A percentile compares a stretch with the other conserved stretches of the same genome.
These are phyloP conservation scores for Lecanicillium sp. DNA, from an alignment of 2,329 filamentous ascomycete genomes.

Conservation along the genomic window DNA sequence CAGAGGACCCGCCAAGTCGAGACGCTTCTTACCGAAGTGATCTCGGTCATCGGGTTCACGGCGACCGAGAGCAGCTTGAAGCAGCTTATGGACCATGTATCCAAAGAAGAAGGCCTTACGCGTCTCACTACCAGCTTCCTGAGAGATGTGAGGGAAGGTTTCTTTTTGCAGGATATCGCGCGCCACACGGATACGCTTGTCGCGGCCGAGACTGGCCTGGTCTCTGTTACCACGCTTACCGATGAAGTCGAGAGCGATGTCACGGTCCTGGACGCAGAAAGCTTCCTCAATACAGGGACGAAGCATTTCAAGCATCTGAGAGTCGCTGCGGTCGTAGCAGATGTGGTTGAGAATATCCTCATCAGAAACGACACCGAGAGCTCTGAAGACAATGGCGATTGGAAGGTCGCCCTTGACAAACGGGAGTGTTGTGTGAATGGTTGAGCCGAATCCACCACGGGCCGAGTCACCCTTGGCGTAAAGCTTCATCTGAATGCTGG, in stretches of 20 bases:
- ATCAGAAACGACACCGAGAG: slow-evolving; percentile 90
- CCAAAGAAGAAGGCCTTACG: slow-evolving; percentile 96
- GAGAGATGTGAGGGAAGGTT: slow-evolving; percentile 91
- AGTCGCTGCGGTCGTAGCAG: slow-evolving; percentile 91
- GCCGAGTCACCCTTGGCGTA: slow-evolving; percentile 81
- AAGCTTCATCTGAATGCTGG: slow-evolving; percentile 84
- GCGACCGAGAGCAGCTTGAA: slow-evolving; percentile 88
- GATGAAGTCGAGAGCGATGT: slow-evolving; percentile 91
- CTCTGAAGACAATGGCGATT: slow-evolving; percentile 91
- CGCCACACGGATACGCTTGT: slow-evolving; percentile 87
- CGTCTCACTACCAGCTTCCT: slow-evolving; percentile 89
- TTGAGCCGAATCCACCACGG: slow-evolving; percentile 70
- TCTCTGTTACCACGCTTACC: slow-evolving; percentile 75
- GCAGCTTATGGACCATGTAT: slow-evolving; percentile 95
- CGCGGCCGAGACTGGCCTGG: slow-evolving; percentile 60
- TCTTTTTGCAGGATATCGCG: slow-evolving; percentile 96
- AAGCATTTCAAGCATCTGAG: slow-evolving; percentile 94
- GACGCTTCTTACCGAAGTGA: slow-evolving; percentile 97
- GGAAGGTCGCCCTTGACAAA: slow-evolving; percentile 93
- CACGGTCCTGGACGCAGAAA: slow-evolving; percentile 90
- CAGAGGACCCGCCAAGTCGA: slow-evolving; percentile 89
- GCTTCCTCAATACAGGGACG: slow-evolving; percentile 97
- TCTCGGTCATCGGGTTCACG: slow-evolving; percentile 95
- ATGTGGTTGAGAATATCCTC: slow-evolving; percentile 98
- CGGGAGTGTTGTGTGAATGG: slow-evolving; percentile 83